Conservation (phyloP, 1,139 yeast genomes). For the Suhomyces bribrorum region DNA sequence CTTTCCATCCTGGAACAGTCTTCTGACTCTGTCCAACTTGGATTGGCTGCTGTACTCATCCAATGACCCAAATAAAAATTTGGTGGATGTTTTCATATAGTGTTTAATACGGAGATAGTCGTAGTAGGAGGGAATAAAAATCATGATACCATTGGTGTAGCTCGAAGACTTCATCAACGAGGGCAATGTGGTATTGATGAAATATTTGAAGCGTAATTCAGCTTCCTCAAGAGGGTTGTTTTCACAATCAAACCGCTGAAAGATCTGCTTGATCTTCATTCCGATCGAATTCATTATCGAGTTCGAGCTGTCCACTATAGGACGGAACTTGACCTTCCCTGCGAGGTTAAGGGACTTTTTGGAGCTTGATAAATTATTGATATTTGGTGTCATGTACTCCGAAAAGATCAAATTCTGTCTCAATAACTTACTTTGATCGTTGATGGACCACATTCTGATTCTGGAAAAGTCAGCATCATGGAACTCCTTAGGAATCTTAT, state of each 20-base stretch:
- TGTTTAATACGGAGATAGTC: constrained; percentile 82
- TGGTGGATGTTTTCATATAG: constrained; percentile 65
- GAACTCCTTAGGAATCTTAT: constrained; percentile 72
- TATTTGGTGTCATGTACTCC: constrained; percentile 76
- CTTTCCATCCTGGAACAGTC: constrained; percentile 64
- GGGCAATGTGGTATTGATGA: constrained; percentile 73
- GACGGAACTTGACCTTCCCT: constrained; percentile 64
- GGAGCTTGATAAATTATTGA: constrained; percentile 63
- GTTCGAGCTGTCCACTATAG: constrained; percentile 33
- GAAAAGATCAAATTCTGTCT: constrained; percentile 80
- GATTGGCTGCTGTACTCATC: constrained; percentile 82
- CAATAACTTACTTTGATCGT: constrained; percentile 72
- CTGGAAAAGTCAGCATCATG: constrained; percentile 90
- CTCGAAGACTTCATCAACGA: constrained; percentile 58
- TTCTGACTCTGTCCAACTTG: constrained; percentile 69
- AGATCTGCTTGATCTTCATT: constrained; percentile 68
- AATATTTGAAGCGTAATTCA: constrained; percentile 76
- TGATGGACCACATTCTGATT: constrained; percentile 88
- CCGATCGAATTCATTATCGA: constrained; percentile 55
- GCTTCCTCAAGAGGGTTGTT: constrained; percentile 64
- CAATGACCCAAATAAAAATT: constrained; percentile 60
- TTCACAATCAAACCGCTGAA: constrained; percentile 63
- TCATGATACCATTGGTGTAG: constrained; percentile 70
- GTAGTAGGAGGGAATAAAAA: constrained; percentile 83
- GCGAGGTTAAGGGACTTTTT: constrained; percentile 61